Conservation (phyloP, 148 eudicot species). For the Nepenthes mirabilis region DNA sequence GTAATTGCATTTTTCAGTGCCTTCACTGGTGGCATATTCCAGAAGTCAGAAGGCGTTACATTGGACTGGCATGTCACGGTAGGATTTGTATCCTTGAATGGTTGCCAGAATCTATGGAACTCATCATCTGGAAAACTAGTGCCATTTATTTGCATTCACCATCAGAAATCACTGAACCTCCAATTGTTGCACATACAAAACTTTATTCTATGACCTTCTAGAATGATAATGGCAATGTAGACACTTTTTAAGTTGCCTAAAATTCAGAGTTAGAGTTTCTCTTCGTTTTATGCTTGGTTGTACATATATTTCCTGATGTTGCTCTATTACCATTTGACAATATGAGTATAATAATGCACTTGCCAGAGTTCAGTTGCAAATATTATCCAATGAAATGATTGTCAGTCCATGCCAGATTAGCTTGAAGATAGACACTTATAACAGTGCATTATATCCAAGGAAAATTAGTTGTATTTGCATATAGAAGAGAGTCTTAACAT, state of each 20-base stretch:
- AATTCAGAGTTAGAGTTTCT: no score
- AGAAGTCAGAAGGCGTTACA: slow-evolving; percentile 45
- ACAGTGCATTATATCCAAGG: neutral
- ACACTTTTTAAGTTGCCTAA: no score
- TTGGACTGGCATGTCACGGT: slow-evolving; percentile 27
- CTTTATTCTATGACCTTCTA: neutral
- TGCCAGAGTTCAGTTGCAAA: no score
- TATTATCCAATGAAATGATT: no score
- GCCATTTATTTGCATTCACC: slow-evolving; percentile 4
- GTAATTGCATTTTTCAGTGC: slow-evolving; percentile 46
- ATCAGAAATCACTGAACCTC: slow-evolving; percentile 3
- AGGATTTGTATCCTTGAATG: slow-evolving; percentile 37
- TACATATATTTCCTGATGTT: no score
- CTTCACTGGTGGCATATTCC: slow-evolving; percentile 72
- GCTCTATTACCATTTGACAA: no score
- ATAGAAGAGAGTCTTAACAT: neutral
- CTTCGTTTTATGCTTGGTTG: no score
- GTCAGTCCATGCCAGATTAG: no score
- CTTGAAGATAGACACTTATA: neutral
- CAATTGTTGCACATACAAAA: neutral
- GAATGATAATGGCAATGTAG: no score
- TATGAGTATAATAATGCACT: no score
- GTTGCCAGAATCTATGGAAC: slow-evolving; percentile 59
- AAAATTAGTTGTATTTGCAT: neutral
- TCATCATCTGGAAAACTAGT: slow-evolving; percentile 85